A percentile compares a stretch with the other conserved stretches of the same genome.
Evolutionary conservation across 2,329 filamentous ascomycete genomes (phyloP).

Genomic region (Phaeosphaeriaceae sp.): DNA sequence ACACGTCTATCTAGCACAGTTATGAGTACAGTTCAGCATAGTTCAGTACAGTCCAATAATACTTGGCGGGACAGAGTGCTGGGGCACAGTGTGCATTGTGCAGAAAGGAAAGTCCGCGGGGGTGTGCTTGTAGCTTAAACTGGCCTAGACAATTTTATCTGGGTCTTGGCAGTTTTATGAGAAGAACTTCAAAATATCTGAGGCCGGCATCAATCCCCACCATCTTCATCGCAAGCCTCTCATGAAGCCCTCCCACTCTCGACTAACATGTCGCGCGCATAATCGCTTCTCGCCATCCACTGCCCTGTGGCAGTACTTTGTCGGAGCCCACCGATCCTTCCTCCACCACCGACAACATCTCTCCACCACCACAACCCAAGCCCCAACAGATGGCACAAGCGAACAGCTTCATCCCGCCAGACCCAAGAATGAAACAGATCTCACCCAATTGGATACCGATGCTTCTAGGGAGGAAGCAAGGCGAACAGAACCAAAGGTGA

Average conservation of each 20-base stretch:
- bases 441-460: neutral
- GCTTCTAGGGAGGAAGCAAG: neutral
- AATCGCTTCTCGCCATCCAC: constrained; percentile 41
- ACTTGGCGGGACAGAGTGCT: neutral
- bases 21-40: no score
- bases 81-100: constrained; percentile 4
- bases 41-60: no score
- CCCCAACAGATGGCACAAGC: constrained; percentile 2
- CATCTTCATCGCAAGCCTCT: constrained; percentile 12
- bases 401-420: neutral
- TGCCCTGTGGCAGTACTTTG: constrained; percentile 44
- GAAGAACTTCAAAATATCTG: constrained; percentile 1
- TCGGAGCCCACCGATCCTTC: constrained; percentile 19
- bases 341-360: constrained; percentile 24
- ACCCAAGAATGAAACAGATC: neutral
- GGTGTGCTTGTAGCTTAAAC: constrained; percentile 11
- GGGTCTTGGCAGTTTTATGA: constrained; percentile 19
- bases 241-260: constrained; percentile 34
- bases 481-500: no score
- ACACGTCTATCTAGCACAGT: neutral
- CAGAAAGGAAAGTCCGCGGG: constrained; percentile 20
- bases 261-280: constrained; percentile 40
- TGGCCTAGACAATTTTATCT: constrained; percentile 17
- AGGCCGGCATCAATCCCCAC: neutral
- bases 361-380: constrained; percentile 20